Base-by-base conservation (phyloP, 345 rosid genomes). In the Eucalyptus lansdowneana region DNA sequence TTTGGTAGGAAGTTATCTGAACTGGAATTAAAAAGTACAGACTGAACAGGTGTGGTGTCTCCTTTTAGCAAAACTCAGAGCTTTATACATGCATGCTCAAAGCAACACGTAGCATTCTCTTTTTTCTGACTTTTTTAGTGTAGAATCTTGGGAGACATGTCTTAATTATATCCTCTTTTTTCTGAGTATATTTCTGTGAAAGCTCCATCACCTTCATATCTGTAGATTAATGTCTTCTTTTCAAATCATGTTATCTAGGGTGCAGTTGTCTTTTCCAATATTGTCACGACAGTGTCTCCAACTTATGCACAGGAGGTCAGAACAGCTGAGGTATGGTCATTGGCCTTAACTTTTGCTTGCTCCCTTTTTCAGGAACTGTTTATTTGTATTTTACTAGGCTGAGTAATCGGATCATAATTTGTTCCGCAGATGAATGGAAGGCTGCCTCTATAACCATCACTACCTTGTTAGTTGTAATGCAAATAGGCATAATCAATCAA, bases 281-380 rank as follows among this genome's bases (percentile, higher is more conserved):
- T 96, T 47, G 99, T 98, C 90, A 98, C 99, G 89, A 98, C 99
- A 45, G 99, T 98, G 51, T 98, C 99, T 27, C 99, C 99, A 91
- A 96, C 99, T 58, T 97, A 98, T 92, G 97, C 98, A 15, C 97
- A 95, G 94, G 99, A 98, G 93, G 99, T 97, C 91, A 94, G 94
- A 90, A 97, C 97, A 80, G 91, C 98, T 81, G 99, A 96, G 99
- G 99, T 97, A 94, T 62, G 65, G 34, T 25, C 67, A 80, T 80
- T 22, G 87, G n/a, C 67, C 86, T 51, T 45, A 27, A 88, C 44
- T 88, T 65, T 88, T 60, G 62, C 56, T n/a, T 37, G 42, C 29
- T 81, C 54, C 47, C 47, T 11, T 40, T 3, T 40, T 76, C 85
- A 40, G 42, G 85, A 40, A 40, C 27, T 76, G 14, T 21, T 72